Conservation (phyloP, 768 basidiomycete species). For the Asterophora lycoperdoides region DNA sequence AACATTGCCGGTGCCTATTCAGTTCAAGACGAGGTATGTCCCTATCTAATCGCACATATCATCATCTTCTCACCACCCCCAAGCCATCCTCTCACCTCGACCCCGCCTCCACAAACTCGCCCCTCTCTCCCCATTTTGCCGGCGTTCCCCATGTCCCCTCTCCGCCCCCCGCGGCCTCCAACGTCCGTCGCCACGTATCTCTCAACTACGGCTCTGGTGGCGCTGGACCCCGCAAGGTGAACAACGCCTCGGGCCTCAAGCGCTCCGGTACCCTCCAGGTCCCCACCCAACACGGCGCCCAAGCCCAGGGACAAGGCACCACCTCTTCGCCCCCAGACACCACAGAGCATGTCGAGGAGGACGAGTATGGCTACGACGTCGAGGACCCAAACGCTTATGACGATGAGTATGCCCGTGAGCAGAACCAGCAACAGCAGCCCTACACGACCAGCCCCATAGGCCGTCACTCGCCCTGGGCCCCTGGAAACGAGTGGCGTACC, state of each 20-base stretch:
- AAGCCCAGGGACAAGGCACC: constrained; percentile 20
- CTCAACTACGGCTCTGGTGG: constrained; percentile 66
- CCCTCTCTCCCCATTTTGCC: constrained; percentile 61
- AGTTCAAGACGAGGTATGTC: constrained; percentile 65
- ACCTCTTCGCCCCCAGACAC: constrained; percentile 33
- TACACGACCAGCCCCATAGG: constrained; percentile 56
- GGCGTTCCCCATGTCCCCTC: constrained; percentile 51
- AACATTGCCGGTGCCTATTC: constrained; percentile 55
- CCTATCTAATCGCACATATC: neutral
- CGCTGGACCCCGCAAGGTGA: constrained; percentile 46
- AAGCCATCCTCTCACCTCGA: constrained; percentile 44
- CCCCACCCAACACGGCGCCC: constrained; percentile 36
- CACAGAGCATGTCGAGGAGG: constrained; percentile 42
- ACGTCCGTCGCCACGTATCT: constrained; percentile 76
- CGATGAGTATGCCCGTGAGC: constrained; percentile 49
- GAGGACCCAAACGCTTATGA: constrained; percentile 53
- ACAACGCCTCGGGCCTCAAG: constrained; percentile 49
- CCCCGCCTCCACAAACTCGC: constrained; percentile 43
- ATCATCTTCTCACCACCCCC: constrained; percentile 7
- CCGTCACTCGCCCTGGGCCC: constrained; percentile 63
- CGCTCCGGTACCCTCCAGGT: constrained; percentile 75
- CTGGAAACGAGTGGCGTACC: constrained; percentile 58
- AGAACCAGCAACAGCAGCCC: constrained; percentile 35
- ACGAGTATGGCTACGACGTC: constrained; percentile 46
- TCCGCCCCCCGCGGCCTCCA: constrained; percentile 65